phyloP scores from a whole-genome alignment of 2,329 filamentous ascomycete species.

The Lecanicillium sp. region DNA sequence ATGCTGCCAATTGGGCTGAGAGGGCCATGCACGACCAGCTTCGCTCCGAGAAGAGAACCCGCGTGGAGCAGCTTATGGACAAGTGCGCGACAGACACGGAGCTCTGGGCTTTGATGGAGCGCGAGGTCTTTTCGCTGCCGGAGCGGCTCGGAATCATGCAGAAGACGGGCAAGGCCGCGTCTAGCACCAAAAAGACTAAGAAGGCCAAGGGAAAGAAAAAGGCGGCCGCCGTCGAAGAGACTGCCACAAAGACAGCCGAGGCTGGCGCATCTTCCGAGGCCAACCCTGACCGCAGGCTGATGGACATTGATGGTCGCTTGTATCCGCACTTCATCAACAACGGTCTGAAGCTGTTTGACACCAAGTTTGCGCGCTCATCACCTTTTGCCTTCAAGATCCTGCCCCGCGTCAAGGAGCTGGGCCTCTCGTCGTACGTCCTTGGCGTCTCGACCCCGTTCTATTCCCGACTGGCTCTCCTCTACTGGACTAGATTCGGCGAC shows the following conservation, averaged over 20 bases:
- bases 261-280: not conserved
- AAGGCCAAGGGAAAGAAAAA: not conserved
- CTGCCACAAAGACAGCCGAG: not conserved
- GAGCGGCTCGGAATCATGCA: constrained; percentile 47
- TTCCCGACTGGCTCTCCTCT: constrained; percentile 56
- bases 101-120: constrained; percentile 61
- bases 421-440: constrained; percentile 64
- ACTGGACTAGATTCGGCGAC: constrained; percentile 58
- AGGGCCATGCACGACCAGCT: constrained; percentile 29
- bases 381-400: constrained; percentile 55
- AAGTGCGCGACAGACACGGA: constrained; percentile 53
- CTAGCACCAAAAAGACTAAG: constrained; percentile 6
- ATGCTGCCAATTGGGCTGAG: constrained; percentile 30
- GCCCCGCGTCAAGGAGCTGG: constrained; percentile 61
- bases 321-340: constrained; percentile 57
- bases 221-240: not conserved
- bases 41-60: constrained; percentile 40
- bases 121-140: constrained; percentile 59
- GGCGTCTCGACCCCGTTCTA: constrained; percentile 66
- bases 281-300: constrained; percentile 30
- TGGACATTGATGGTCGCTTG: constrained; percentile 56
- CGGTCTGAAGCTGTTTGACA: constrained; percentile 51
- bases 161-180: not conserved
- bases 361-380: constrained; percentile 52
- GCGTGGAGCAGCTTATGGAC: constrained; percentile 50